Evolutionary conservation across 2,329 filamentous ascomycete genomes (phyloP), one percentile per base, ranked within the genome.

Genomic region (Aspergillus costaricaensis): DNA sequence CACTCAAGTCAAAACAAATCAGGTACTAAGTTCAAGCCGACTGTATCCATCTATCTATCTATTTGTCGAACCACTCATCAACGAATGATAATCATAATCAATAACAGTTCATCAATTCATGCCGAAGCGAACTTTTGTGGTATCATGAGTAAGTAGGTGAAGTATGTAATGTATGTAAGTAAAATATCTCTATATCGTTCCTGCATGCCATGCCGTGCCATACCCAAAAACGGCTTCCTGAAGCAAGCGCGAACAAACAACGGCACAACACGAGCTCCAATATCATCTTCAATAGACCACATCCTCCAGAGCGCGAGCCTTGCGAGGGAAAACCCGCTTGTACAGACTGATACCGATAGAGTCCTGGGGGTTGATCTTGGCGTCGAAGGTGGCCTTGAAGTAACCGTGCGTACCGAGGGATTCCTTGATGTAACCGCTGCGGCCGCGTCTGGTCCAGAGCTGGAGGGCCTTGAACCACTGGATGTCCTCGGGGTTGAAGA

Each of bases 381-480:
- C 92, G 75, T 99, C 96, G 80, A 99, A 99, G 2, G 90, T 97
- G 12, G 95, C 95, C 83, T 99, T 99, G 85, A 98, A 98, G 81
- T 99, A 99, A n/a, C 95, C 95, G 77, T 99, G 95, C 38, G 95
- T 99, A 69, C 95, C 95, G 53, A 99, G 80, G 60, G 89, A 85
- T 81, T 99, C 95, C 82, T 97, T 97, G 81, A 99, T 87, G 76
- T 88, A 97, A 8, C 95, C 95, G 67, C 87, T 91, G 63, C 95
- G 84, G 6, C 95, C 95, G 30, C 94, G 82, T 80, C 87, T 91
- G 5, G 95, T 99, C 93, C 94, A 99, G 65, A 99, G 79, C 62
- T 95, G 94, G 73, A 99, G 77, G 0, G 94, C 94, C 81, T 96
- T 96, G 86, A 98, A 99, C 93, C 95, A 99, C 67, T 91, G 87